These are phyloP conservation scores for Botryotinia globosa DNA, from an alignment of 2,329 filamentous ascomycete species.

Conservation along the genomic window DNA sequence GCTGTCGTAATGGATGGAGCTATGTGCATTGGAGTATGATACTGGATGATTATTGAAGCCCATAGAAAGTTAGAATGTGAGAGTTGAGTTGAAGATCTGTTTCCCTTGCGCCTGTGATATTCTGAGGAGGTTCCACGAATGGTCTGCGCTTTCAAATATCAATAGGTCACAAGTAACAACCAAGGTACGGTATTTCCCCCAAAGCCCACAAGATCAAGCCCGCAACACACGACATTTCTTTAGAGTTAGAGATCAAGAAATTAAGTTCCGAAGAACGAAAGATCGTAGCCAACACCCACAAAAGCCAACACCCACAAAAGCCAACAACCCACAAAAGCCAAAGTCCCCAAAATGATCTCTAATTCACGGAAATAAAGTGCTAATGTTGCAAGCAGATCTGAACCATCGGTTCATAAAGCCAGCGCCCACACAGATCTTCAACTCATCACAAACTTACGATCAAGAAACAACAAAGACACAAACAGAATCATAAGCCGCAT, in stretches of 20 bases:
- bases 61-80: not conserved
- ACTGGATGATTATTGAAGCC: slow-evolving; percentile 5
- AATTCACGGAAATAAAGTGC: not conserved
- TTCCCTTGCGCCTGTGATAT: slow-evolving; percentile 8
- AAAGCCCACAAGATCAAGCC: slow-evolving; percentile 1
- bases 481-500: slow-evolving; percentile 1
- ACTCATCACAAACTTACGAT: slow-evolving; percentile 7
- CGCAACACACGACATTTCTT: not conserved
- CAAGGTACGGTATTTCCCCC: slow-evolving; percentile 2
- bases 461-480: slow-evolving; percentile 2
- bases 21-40: not conserved
- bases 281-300: slow-evolving; percentile 6
- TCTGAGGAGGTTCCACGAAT: not conserved
- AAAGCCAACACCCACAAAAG: not conserved
- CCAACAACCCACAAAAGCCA: slow-evolving; percentile 4
- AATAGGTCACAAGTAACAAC: slow-evolving; percentile 2
- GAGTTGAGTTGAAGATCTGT: slow-evolving; percentile 11
- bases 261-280: slow-evolving; percentile 10
- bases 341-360: slow-evolving; percentile 10
- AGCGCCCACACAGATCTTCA: slow-evolving; percentile 9
- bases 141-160: not conserved
- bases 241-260: slow-evolving; percentile 5
- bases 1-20: slow-evolving; percentile 6
- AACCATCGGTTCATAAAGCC: slow-evolving; percentile 15
- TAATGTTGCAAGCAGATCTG: slow-evolving; percentile 3